Conservation (phyloP, 441 rosid genomes). For the Dalechampia spathulata region DNA sequence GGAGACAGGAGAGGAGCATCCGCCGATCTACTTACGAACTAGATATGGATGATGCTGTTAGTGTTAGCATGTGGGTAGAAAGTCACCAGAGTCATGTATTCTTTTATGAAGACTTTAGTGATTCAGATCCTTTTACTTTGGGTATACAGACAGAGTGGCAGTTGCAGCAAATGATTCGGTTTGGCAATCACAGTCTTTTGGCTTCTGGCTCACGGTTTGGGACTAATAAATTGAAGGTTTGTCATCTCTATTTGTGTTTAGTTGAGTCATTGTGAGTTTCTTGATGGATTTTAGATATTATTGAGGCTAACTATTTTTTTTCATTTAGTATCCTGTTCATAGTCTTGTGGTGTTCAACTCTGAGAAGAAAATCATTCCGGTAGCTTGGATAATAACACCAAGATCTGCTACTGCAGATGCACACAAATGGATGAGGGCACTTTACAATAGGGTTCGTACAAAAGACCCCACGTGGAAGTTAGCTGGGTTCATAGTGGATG, state of each 20-base stretch:
- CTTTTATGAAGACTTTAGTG: constrained; percentile 67
- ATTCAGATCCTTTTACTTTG: constrained; percentile 58
- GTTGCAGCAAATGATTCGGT: constrained; percentile 90
- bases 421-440: constrained; percentile 84
- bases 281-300: constrained; percentile 7
- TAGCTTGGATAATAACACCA: constrained; percentile 86
- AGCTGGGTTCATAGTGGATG: constrained; percentile 91
- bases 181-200: constrained; percentile 70
- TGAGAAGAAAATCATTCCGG: constrained; percentile 89
- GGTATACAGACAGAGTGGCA: constrained; percentile 97
- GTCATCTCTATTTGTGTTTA: constrained; percentile 15
- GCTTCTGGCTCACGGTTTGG: constrained; percentile 89
- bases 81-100: constrained; percentile 67
- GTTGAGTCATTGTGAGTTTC: constrained; percentile 7
- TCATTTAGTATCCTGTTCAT: constrained; percentile 69
- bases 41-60: constrained; percentile 64
- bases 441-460: constrained; percentile 68
- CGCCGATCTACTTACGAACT: constrained; percentile 73
- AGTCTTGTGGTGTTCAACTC: constrained; percentile 78
- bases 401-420: constrained; percentile 48
- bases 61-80: constrained; percentile 78
- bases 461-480: constrained; percentile 87
- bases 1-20: constrained; percentile 85
- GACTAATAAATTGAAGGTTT: constrained; percentile 80
- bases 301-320: constrained; percentile 27